phyloP scores from a whole-genome alignment of 495 filamentous ascomycete genomes.

The Aspergillus haitiensis region DNA sequence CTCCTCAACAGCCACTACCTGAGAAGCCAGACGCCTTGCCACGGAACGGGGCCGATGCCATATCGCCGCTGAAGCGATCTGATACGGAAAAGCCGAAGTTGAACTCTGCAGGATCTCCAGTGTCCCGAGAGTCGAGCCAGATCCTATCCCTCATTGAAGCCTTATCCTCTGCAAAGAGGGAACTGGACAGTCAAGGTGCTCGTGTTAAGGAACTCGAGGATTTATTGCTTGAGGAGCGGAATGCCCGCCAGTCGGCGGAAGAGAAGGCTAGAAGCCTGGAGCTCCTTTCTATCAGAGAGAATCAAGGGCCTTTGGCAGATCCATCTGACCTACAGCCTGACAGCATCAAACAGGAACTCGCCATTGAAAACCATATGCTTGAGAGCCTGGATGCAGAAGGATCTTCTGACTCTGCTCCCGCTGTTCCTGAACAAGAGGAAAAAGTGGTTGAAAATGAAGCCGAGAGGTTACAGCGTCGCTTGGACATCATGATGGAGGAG shows the following conservation, averaged over 20 bases:
- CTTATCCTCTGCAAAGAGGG: constrained; percentile 74
- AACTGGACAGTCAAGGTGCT: constrained; percentile 73
- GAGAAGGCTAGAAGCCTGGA: constrained; percentile 73
- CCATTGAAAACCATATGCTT: constrained; percentile 17
- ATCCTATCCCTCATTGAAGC: constrained; percentile 80
- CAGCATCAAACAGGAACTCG: constrained; percentile 6
- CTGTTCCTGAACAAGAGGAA: constrained; percentile 38
- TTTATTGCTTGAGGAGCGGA: constrained; percentile 72
- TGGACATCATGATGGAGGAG: constrained; percentile 78
- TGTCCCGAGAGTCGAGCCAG: constrained; percentile 66
- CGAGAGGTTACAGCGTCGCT: constrained; percentile 61
- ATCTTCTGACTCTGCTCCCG: constrained; percentile 26
- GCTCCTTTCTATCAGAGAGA: constrained; percentile 33
- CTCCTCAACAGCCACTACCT: constrained; percentile 85
- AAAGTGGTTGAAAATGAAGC: constrained; percentile 31
- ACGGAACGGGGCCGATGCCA: constrained; percentile 42
- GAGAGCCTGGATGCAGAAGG: constrained; percentile 18
- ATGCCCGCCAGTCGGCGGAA: constrained; percentile 80
- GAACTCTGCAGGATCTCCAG: constrained; percentile 57
- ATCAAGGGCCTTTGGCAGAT: constrained; percentile 25
- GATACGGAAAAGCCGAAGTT: constrained; percentile 73
- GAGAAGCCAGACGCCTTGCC: constrained; percentile 78
- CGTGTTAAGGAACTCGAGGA: constrained; percentile 81
- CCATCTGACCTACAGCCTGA: constrained; percentile 37
- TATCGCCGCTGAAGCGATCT: constrained; percentile 62